Percentiles rank a stretch among this genome's conserved stretches.
These are phyloP conservation scores for Fomitopsis pinicola DNA, from an alignment of 1,284 basidiomycete genomes.

Conservation along the genomic window DNA sequence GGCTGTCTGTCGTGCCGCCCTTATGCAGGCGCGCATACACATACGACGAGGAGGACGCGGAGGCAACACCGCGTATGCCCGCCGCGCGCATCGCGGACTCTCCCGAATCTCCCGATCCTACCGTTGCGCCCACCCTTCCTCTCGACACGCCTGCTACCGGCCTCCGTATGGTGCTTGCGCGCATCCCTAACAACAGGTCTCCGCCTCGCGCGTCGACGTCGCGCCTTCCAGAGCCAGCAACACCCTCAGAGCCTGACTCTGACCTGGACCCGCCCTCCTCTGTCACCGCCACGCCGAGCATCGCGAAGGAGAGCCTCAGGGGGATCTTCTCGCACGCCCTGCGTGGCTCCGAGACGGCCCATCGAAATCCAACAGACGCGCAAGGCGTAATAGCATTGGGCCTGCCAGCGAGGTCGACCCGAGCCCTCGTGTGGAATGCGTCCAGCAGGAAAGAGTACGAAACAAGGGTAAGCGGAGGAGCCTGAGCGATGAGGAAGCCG, in stretches of 20 bases:
- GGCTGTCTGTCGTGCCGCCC: slow-evolving; percentile 78
- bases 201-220: slow-evolving; percentile 28
- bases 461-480: slow-evolving; percentile 52
- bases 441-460: slow-evolving; percentile 38
- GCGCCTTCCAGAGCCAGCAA: slow-evolving; percentile 26
- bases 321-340: slow-evolving; percentile 60
- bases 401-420: slow-evolving; percentile 51
- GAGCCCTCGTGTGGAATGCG: slow-evolving; percentile 40
- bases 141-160: slow-evolving; percentile 45
- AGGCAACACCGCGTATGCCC: slow-evolving; percentile 45
- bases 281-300: slow-evolving; percentile 39
- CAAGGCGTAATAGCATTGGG: slow-evolving; percentile 55
- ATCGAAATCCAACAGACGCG: slow-evolving; percentile 37
- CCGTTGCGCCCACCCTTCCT: slow-evolving; percentile 15
- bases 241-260: slow-evolving; percentile 54
- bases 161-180: slow-evolving; percentile 52
- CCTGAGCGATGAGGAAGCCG: slow-evolving; percentile 65
- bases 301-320: slow-evolving; percentile 53
- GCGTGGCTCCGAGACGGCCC: slow-evolving; percentile 58
- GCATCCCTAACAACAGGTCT: slow-evolving; percentile 29
- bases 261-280: slow-evolving; percentile 48
- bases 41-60: slow-evolving; percentile 38
- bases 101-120: too few relatives aligned
- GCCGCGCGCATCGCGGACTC: slow-evolving; percentile 22
- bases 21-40: slow-evolving; percentile 63